Conservation (phyloP, 140 eudicot genomes). For the Ambrosia hybrid region DNA sequence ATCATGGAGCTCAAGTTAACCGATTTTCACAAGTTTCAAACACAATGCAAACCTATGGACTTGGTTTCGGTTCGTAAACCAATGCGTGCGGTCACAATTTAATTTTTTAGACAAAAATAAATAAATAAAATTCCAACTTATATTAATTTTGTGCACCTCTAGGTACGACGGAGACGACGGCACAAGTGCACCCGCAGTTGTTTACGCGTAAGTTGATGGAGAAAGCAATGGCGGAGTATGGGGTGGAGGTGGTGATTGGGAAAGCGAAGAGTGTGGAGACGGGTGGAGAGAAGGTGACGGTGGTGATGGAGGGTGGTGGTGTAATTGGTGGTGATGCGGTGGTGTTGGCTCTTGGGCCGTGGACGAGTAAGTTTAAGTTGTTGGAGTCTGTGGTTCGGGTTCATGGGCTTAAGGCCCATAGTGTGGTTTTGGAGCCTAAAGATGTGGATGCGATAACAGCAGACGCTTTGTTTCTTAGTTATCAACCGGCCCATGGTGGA, state of each 20-base stretch:
- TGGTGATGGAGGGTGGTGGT: constrained; percentile 62
- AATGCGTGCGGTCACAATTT: no score
- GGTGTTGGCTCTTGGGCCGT: constrained; percentile 92
- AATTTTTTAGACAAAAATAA: no score
- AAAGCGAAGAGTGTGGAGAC: constrained; percentile 58
- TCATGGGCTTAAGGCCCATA: constrained; percentile 87
- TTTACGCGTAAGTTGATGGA: constrained; percentile 55
- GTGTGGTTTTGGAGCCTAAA: constrained; percentile 78
- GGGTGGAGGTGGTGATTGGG: constrained; percentile 72
- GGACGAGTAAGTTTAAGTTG: constrained; percentile 52
- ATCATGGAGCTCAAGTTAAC: no score
- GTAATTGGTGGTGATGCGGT: constrained; percentile 43
- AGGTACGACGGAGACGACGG: constrained; percentile 63
- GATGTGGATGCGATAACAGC: constrained; percentile 57
- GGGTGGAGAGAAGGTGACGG: constrained; percentile 46
- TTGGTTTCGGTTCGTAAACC: no score
- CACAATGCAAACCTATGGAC: no score
- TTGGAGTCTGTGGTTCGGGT: constrained; percentile 53
- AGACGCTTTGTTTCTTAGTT: constrained; percentile 75
- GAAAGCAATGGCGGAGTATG: constrained; percentile 65
- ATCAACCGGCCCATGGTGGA: constrained; percentile 58
- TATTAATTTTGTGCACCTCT: neutral
- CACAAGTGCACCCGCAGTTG: constrained; percentile 86
- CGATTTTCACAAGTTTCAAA: no score
- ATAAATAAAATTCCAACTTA: no score